phyloP scores from a whole-genome alignment of 805 yeast genomes.

The Metschnikowia drakensbergensis region DNA sequence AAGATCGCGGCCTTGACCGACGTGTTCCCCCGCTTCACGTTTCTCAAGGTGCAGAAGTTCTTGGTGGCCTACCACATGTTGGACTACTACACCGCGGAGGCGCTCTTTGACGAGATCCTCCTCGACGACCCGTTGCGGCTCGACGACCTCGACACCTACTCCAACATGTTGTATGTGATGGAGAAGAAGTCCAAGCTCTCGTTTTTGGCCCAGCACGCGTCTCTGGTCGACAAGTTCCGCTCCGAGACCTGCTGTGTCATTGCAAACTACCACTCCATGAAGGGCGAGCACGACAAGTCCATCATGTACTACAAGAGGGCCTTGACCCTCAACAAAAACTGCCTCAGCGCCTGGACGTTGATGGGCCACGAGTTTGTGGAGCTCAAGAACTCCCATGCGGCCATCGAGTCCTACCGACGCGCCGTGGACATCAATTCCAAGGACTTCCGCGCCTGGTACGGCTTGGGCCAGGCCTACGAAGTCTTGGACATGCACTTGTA shows the following conservation, averaged over 20 bases:
- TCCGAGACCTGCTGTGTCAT: conserved; percentile 94
- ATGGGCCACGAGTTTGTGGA: conserved; percentile 99
- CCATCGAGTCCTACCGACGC: conserved; percentile 88
- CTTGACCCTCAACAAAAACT: conserved; percentile 68
- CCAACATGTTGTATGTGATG: conserved; percentile 93
- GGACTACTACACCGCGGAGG: conserved; percentile 78
- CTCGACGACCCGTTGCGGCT: conserved; percentile 75
- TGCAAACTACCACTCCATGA: conserved; percentile 89
- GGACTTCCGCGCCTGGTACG: conserved; percentile 98
- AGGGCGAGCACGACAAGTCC: conserved; percentile 92
- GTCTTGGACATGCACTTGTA: conserved; percentile 92
- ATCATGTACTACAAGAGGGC: conserved; percentile 92
- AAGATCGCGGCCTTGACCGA: conserved; percentile 47
- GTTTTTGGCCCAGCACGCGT: conserved; percentile 79
- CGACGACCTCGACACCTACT: conserved; percentile 88
- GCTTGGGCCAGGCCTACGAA: conserved; percentile 96
- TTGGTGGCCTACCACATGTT: conserved; percentile 76
- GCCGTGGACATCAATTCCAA: conserved; percentile 87
- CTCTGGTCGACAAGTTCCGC: conserved; percentile 76
- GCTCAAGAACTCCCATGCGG: conserved; percentile 93
- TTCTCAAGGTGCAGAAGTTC: conserved; percentile 78
- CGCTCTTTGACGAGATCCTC: conserved; percentile 70
- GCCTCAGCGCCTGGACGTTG: conserved; percentile 91
- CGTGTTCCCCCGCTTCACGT: conserved; percentile 69
- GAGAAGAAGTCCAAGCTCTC: conserved; percentile 83